These are phyloP conservation scores for Spizellomyces sp. DNA, from an alignment of 192 early-diverging fungal genomes.

Conservation along the genomic window DNA sequence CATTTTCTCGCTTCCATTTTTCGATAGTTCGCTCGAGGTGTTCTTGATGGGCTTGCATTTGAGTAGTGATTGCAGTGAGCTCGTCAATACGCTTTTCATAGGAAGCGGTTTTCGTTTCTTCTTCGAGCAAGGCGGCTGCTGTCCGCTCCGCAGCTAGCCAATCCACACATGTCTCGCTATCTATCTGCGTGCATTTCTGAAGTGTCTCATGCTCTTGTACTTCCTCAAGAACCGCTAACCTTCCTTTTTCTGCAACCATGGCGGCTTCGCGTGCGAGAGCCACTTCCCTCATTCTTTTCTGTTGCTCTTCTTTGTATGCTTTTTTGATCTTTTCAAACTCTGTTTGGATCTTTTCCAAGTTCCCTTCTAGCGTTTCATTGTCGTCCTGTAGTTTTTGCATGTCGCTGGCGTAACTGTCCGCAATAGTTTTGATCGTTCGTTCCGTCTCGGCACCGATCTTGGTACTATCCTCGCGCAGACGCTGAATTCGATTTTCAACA, in stretches of 20 bases:
- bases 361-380: constrained; percentile 8
- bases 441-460: constrained; percentile 23
- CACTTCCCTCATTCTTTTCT: background rate
- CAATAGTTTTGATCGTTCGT: constrained; percentile 17
- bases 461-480: constrained; percentile 6
- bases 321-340: constrained; percentile 13
- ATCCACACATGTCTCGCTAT: background rate
- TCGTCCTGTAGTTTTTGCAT: constrained; percentile 5
- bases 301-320: constrained; percentile 4
- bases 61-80: constrained; percentile 1
- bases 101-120: background rate
- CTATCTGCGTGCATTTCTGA: background rate
- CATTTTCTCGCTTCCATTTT: constrained; percentile 11
- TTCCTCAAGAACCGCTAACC: background rate
- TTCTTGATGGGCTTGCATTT: constrained; percentile 14
- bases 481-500: constrained; percentile 17
- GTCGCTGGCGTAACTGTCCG: constrained; percentile 9
- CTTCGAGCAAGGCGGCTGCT: background rate
- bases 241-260: constrained; percentile 1
- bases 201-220: background rate
- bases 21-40: constrained; percentile 12
- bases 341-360: constrained; percentile 3
- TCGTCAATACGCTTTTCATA: constrained; percentile 8
- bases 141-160: background rate
- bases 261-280: background rate